Evolutionary conservation across 1,284 basidiomycete genomes (phyloP), one percentile per base, ranked within the genome.

Genomic region (Fomitopsis pinicola): DNA sequence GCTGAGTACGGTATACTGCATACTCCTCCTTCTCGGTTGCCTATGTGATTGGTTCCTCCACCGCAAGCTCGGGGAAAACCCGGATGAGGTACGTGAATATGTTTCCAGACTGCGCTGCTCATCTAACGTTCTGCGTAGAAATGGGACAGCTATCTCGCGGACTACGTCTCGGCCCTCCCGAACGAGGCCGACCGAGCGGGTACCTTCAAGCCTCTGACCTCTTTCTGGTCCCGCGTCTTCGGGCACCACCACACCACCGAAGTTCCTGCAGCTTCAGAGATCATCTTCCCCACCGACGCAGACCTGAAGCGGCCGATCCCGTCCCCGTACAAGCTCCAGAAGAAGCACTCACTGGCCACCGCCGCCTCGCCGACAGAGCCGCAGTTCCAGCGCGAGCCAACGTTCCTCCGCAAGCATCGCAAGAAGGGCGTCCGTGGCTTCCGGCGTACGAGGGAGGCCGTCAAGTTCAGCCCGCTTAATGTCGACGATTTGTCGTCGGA

Each of bases 141-240:
- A 77, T 90, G 87, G 87, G 86, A 89, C 66, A 75, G 73, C 17
- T 88, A 86, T 64, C 81, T 90, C 17, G 80, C 85, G 3, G 78
- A 82, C 36, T 89, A 87, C 63, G 75, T 82, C 5, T 69, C 80
- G 7, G 79, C 78, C 57, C 78, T 87, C 17, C 78, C 78, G 8
- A 73, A 72, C 60, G 64, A 67, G 22, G 45, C 79, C 75, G 70
- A 73, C 55, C 73, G 78, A 33, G 73, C 76, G 3, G 79, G 79
- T 0, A 69, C 67, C 1, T 81, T 79, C 74, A 71, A 73, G 30
- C 86, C 86, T 5, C 68, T 80, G 12, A 70, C 72, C 2, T 80
- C 83, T 0, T 72, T 82, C 58, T 88, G 85, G 84, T 76, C 79
- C 12, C 78, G 78, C 38, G 62, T 83, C 26, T 79, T 87, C 28